Percentiles rank a stretch among this genome's conserved stretches.
These are phyloP conservation scores for Strobilomyces echinocephalus DNA, from an alignment of 768 basidiomycete species.

Conservation along the genomic window DNA sequence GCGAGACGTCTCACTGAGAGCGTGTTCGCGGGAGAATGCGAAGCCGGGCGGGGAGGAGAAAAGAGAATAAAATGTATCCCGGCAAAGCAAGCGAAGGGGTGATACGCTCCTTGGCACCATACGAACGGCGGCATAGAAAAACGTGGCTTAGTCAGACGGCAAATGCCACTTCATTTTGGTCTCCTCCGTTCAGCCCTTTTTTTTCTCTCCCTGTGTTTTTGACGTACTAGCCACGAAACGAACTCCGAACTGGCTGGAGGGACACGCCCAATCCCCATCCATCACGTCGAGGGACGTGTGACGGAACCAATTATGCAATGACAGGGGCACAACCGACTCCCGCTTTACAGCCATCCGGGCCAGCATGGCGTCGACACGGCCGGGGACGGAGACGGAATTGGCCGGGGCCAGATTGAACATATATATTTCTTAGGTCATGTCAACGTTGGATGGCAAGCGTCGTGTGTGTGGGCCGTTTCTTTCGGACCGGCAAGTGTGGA, in stretches of 20 bases:
- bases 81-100: conserved; percentile 14
- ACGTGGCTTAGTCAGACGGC: conserved; percentile 30
- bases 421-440: neutral
- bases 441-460: neutral
- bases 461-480: neutral
- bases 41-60: conserved; percentile 1
- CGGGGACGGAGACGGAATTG: too few relatives aligned
- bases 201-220: neutral
- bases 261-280: neutral
- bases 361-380: too few relatives aligned
- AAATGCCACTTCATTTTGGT: conserved; percentile 17
- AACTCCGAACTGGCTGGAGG: neutral
- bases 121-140: conserved; percentile 5
- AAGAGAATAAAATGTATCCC: conserved; percentile 18
- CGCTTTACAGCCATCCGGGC: neutral
- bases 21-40: conserved; percentile 10
- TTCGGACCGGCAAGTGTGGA: neutral
- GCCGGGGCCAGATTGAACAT: too few relatives aligned
- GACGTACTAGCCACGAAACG: neutral
- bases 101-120: conserved; percentile 11
- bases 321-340: neutral
- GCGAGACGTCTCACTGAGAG: neutral
- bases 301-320: neutral
- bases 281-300: too few relatives aligned
- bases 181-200: conserved; percentile 2